phyloP scores from a whole-genome alignment of 2,329 filamentous ascomycete genomes.

The Laburnicola sp. region DNA sequence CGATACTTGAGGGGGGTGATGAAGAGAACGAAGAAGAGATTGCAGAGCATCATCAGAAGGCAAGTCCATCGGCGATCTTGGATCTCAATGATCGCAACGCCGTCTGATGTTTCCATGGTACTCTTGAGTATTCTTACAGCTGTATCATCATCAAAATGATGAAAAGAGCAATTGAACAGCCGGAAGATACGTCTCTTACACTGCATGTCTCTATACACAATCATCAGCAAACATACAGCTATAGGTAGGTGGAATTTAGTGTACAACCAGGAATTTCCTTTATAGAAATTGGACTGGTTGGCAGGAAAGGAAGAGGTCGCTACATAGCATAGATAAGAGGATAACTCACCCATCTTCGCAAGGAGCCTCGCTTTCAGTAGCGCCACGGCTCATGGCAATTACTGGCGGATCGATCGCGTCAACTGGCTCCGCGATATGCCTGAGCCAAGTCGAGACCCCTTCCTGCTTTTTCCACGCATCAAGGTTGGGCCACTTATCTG shows the following conservation, averaged over 20 bases:
- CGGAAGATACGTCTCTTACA: constrained; percentile 59
- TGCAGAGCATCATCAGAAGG: constrained; percentile 37
- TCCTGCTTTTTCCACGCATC: constrained; percentile 40
- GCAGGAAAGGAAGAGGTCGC: not conserved
- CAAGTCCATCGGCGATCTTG: constrained; percentile 59
- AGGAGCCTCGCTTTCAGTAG: not conserved
- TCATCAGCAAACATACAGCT: not conserved
- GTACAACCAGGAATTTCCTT: not conserved
- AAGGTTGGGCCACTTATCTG: constrained; percentile 47
- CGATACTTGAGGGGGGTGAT: constrained; percentile 56
- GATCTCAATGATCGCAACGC: constrained; percentile 74
- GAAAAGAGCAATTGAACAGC: constrained; percentile 74
- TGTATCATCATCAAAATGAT: constrained; percentile 71
- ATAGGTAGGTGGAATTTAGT: not conserved
- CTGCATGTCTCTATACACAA: not conserved
- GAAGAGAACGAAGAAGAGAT: constrained; percentile 54
- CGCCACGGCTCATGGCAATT: constrained; percentile 25
- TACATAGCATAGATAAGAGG: too few relatives aligned
- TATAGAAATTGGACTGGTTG: not conserved
- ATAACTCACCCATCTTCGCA: constrained; percentile 1
- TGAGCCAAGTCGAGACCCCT: constrained; percentile 52
- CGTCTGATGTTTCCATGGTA: constrained; percentile 66
- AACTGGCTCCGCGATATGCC: constrained; percentile 63
- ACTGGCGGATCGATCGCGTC: constrained; percentile 65
- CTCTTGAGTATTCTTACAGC: constrained; percentile 65